phyloP scores from a whole-genome alignment of 1,284 basidiomycete species.

The Pseudozyma hubeiensis region DNA sequence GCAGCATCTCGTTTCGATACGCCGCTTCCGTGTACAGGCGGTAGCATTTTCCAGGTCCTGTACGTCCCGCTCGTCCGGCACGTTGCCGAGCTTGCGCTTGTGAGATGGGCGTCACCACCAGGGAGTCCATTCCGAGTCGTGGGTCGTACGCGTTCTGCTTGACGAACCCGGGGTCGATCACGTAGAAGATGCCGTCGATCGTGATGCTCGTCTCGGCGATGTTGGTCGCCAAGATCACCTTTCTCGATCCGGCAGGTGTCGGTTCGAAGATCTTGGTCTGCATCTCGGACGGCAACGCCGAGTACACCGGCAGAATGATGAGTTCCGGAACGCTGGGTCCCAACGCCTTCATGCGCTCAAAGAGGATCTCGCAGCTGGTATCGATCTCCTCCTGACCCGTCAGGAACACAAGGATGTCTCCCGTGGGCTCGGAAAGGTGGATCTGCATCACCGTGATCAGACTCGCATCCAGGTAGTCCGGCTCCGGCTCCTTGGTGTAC shows the following conservation, averaged over 20 bases:
- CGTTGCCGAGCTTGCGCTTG: conserved; percentile 97
- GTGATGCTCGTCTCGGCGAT: conserved; percentile 98
- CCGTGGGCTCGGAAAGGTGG: conserved; percentile 95
- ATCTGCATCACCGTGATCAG: conserved; percentile 99
- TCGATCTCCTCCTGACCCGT: conserved; percentile 99
- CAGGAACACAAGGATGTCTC: conserved; percentile 94
- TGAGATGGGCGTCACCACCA: conserved; percentile 97
- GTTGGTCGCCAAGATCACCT: conserved; percentile 98
- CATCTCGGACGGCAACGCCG: conserved; percentile 95
- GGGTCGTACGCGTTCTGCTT: conserved; percentile 99
- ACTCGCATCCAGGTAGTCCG: conserved; percentile 97
- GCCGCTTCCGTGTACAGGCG: conserved; percentile 97
- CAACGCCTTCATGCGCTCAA: conserved; percentile 96
- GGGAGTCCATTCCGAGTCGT: conserved; percentile 95
- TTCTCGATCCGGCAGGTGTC: conserved; percentile 93
- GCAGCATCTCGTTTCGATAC: conserved; percentile 97
- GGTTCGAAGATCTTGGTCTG: conserved; percentile 98
- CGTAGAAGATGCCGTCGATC: conserved; percentile 98
- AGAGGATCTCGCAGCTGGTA: conserved; percentile 94
- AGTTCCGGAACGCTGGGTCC: conserved; percentile 97
- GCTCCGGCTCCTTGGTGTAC: conserved; percentile 98
- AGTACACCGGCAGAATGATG: conserved; percentile 96
- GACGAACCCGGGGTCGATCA: conserved; percentile 95
- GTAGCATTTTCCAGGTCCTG: conserved; percentile 98
- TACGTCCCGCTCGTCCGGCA: conserved; percentile 93